phyloP scores from a whole-genome alignment of 1,284 basidiomycete species.

The Phellopilus nigrolimitatus region DNA sequence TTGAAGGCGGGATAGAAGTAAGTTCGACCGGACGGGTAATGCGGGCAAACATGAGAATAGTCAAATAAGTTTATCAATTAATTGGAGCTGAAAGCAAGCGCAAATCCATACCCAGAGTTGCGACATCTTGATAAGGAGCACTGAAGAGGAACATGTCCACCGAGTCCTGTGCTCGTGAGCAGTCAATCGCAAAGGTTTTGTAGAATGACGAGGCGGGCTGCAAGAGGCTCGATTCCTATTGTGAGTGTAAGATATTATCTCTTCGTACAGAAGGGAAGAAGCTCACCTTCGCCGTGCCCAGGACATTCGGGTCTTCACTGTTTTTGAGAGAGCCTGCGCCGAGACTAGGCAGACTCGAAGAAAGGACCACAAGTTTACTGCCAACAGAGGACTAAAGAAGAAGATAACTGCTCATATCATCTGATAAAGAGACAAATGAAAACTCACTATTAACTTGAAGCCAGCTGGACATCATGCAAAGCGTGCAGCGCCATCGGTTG shows the following conservation, averaged over 20 bases:
- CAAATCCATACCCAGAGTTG: conserved; percentile 65
- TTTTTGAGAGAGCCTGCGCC: conserved; percentile 96
- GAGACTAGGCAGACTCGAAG: conserved; percentile 81
- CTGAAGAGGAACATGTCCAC: conserved; percentile 99
- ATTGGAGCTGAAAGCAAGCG: neutral
- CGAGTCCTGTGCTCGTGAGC: conserved; percentile 93
- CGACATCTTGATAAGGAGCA: conserved; percentile 91
- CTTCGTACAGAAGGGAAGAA: neutral
- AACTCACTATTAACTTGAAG: conserved; percentile 84
- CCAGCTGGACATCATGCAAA: conserved; percentile 98
- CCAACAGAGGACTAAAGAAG: conserved; percentile 72
- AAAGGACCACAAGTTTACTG: conserved; percentile 92
- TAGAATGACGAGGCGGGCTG: conserved; percentile 93
- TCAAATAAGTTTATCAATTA: conserved; percentile 16
- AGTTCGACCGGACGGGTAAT: conserved; percentile 98
- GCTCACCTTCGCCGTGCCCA: conserved; percentile 86
- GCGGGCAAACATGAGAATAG: conserved; percentile 78
- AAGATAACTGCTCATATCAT: conserved; percentile 17
- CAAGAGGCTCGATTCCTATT: conserved; percentile 78
- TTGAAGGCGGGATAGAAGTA: too few species aligned
- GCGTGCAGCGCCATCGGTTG: conserved; percentile 97
- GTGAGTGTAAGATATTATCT: neutral
- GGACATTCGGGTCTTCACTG: conserved; percentile 93
- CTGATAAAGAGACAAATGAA: conserved; percentile 3
- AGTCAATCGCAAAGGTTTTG: conserved; percentile 99